These are phyloP conservation scores for Thamnidium elegans DNA, from an alignment of 192 early-diverging fungal genomes.

Conservation along the genomic window DNA sequence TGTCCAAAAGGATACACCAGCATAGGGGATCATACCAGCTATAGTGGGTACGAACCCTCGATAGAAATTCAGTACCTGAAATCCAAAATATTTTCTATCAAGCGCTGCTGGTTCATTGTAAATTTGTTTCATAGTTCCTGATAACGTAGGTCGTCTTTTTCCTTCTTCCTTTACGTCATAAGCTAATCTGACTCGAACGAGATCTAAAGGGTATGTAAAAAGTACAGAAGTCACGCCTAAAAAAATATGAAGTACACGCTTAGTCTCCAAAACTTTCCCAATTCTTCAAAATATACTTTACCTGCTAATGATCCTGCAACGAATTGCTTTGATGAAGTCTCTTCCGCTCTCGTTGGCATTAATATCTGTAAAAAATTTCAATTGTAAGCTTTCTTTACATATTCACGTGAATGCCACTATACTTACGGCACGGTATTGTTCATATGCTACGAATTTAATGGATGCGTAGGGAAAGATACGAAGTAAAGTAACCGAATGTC, in stretches of 20 bases:
- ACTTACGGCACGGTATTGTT: constrained; percentile 70
- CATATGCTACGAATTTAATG: constrained; percentile 96
- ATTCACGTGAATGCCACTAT: neutral
- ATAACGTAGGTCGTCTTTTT: constrained; percentile 11
- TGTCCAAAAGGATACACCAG: constrained; percentile 89
- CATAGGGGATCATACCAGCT: constrained; percentile 95
- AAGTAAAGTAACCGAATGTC: constrained; percentile 89
- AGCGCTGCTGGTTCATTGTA: constrained; percentile 72
- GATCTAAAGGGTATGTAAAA: constrained; percentile 90
- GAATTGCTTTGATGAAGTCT: constrained; percentile 66
- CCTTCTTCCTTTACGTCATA: constrained; percentile 63
- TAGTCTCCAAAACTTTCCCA: too few relatives aligned
- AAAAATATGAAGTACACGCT: neutral
- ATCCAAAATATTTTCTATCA: constrained; percentile 13
- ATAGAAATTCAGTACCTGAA: constrained; percentile 78
- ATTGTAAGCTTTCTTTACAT: neutral
- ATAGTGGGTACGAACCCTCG: constrained; percentile 85
- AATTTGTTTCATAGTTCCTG: constrained; percentile 49
- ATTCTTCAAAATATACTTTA: constrained; percentile 7
- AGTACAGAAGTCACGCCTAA: constrained; percentile 84
- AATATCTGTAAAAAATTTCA: constrained; percentile 33
- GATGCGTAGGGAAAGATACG: constrained; percentile 97
- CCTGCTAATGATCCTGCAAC: constrained; percentile 77
- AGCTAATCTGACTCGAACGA: constrained; percentile 93
- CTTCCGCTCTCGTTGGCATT: constrained; percentile 65